These are phyloP conservation scores for Scortechinia acanthostroma DNA, from an alignment of 2,329 filamentous ascomycete genomes.

Conservation along the genomic window DNA sequence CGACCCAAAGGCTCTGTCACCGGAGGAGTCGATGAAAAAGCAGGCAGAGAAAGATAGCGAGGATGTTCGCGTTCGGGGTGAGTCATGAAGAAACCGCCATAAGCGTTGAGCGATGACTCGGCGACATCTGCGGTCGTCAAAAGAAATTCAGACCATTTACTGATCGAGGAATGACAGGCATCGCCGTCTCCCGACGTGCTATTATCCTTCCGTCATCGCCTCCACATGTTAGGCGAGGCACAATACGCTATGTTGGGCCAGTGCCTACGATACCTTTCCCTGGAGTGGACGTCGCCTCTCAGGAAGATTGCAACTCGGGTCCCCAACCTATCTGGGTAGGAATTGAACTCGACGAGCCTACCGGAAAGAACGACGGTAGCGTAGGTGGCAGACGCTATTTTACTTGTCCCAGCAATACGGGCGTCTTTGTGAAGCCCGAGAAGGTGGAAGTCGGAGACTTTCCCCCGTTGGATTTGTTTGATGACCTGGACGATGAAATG, in stretches of 20 bases:
- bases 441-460: slow-evolving; percentile 56
- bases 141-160: too few species aligned
- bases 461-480: slow-evolving; percentile 35
- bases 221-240: background rate
- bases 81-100: slow-evolving; percentile 1
- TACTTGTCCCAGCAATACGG: slow-evolving; percentile 38
- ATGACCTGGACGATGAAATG: slow-evolving; percentile 44
- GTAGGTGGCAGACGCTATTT: slow-evolving; percentile 44
- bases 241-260: background rate
- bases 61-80: background rate
- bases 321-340: slow-evolving; percentile 39
- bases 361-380: slow-evolving; percentile 56
- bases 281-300: background rate
- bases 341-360: slow-evolving; percentile 54
- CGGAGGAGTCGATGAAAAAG: background rate
- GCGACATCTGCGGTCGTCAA: too few species aligned
- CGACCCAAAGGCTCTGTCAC: background rate
- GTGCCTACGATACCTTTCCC: background rate
- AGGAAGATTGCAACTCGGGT: background rate
- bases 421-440: slow-evolving; percentile 55
- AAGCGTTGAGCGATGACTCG: background rate
- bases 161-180: background rate
- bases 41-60: background rate
- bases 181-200: background rate
- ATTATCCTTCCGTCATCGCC: background rate